Percentiles rank a stretch among this genome's conserved stretches.
Evolutionary conservation across 2,329 filamentous ascomycete species (phyloP).

Genomic region (Alternaria rosae): DNA sequence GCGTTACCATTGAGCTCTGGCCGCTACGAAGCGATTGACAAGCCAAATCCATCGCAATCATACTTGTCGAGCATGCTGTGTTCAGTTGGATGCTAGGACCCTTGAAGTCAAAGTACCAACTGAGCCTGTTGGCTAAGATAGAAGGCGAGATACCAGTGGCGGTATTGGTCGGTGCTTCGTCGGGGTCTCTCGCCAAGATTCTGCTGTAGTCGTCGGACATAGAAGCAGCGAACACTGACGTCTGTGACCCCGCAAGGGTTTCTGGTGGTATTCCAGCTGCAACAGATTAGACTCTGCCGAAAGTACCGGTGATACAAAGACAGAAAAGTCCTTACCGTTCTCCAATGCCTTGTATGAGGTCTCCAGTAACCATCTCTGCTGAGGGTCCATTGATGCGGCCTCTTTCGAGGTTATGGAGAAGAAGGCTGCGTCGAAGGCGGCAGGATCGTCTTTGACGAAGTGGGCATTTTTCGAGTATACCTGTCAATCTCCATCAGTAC

Average conservation of each 20-base stretch:
- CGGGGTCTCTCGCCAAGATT: background rate
- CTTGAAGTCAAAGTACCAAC: background rate
- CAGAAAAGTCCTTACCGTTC: background rate
- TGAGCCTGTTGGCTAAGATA: background rate
- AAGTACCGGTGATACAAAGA: background rate
- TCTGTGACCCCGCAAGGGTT: background rate
- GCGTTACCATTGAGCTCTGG: background rate
- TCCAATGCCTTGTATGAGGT: background rate
- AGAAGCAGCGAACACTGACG: background rate
- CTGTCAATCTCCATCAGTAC: background rate
- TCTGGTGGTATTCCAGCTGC: background rate
- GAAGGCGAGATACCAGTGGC: background rate
- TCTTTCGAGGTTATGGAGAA: background rate
- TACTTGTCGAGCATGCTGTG: background rate
- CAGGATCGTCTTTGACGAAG: background rate
- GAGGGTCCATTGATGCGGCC: background rate
- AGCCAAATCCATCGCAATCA: background rate
- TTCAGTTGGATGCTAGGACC: background rate
- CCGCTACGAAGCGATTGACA: background rate
- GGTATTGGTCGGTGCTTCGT: background rate
- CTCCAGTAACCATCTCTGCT: background rate
- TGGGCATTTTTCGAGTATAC: background rate
- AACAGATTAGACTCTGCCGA: background rate
- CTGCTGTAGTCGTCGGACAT: background rate
- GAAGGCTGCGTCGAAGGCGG: background rate